phyloP scores from a whole-genome alignment of 805 yeast genomes.

The Pichia rugopelliculosa region DNA sequence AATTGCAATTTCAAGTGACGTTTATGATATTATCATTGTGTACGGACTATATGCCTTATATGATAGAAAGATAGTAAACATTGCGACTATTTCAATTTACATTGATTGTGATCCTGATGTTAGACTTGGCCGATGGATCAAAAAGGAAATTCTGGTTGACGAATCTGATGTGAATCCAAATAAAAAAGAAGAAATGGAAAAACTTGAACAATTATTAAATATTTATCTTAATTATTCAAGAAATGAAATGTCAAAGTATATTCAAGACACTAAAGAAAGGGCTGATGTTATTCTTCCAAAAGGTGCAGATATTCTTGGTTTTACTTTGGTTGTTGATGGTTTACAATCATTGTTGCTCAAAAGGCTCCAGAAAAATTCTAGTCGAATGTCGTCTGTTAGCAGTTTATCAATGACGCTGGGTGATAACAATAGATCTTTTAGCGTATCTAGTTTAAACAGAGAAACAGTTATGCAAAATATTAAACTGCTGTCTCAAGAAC shows the following conservation, averaged over 20 bases:
- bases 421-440: background rate
- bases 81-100: conserved; percentile 62
- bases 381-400: background rate
- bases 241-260: conserved; percentile 59
- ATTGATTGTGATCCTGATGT: conserved; percentile 83
- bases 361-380: conserved; percentile 4
- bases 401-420: background rate
- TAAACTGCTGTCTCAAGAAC: conserved; percentile 14
- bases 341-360: conserved; percentile 33
- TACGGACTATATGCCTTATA: conserved; percentile 79
- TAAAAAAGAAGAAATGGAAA: conserved; percentile 4
- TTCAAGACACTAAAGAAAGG: conserved; percentile 58
- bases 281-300: conserved; percentile 73
- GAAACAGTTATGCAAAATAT: conserved; percentile 11
- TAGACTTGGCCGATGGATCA: conserved; percentile 72
- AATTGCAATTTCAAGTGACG: conserved; percentile 1
- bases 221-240: conserved; percentile 50
- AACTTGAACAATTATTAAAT: conserved; percentile 32
- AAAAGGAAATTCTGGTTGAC: conserved; percentile 23
- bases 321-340: conserved; percentile 58
- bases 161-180: background rate
- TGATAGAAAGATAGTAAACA: conserved; percentile 44
- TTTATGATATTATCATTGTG: conserved; percentile 38
- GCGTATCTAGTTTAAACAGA: conserved; percentile 6
- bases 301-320: conserved; percentile 56